Conservation (phyloP, 495 filamentous ascomycete genomes). For the Amorphotheca resinae region DNA sequence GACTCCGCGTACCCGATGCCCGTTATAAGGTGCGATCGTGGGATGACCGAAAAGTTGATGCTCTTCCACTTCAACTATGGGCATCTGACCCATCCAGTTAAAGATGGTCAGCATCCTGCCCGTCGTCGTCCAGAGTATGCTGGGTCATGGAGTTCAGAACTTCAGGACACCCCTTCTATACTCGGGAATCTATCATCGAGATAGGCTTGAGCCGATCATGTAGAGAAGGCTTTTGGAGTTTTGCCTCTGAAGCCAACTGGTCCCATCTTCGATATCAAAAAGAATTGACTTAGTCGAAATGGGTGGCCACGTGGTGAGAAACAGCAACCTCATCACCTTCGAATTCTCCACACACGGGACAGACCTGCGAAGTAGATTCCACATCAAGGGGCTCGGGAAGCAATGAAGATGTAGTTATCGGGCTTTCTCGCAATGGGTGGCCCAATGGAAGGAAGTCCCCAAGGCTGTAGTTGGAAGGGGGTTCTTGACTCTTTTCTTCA, state of each 20-base stretch:
- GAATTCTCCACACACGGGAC: slow-evolving; percentile 48
- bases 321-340: slow-evolving; percentile 47
- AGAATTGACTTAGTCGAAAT: slow-evolving; percentile 31
- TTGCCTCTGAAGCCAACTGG: not conserved
- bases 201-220: too few species aligned
- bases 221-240: not conserved
- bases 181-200: too few species aligned
- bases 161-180: too few species aligned
- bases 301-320: slow-evolving; percentile 42
- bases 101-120: too few species aligned
- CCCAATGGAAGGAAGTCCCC: not conserved
- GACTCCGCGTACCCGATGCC: too few species aligned
- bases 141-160: too few species aligned
- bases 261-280: not conserved
- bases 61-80: too few species aligned
- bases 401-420: not conserved
- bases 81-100: too few species aligned
- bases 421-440: not conserved
- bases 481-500: slow-evolving; percentile 1
- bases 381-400: not conserved
- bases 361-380: slow-evolving; percentile 25
- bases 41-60: too few species aligned
- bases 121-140: too few species aligned
- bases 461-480: slow-evolving; percentile 4
- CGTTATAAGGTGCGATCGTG: too few species aligned